Conservation (phyloP, 495 filamentous ascomycete genomes). For the Annulohypoxylon bovei region DNA sequence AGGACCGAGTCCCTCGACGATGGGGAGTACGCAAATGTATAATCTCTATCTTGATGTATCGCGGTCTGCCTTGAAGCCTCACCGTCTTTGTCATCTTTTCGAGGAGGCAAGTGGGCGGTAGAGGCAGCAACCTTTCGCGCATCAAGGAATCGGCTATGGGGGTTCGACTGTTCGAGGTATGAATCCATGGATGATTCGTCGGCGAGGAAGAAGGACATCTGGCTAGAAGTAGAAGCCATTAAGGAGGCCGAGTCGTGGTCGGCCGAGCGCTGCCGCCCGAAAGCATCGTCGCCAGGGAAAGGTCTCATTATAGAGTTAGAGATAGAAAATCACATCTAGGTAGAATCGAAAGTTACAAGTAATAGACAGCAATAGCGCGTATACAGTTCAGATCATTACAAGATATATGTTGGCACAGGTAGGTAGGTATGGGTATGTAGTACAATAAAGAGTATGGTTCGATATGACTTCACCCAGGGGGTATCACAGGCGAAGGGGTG, state of each 20-base stretch:
- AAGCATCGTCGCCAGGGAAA: slow-evolving; percentile 51
- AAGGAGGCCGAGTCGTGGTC: slow-evolving; percentile 44
- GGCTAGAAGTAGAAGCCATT: slow-evolving; percentile 40
- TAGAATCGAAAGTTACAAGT: slow-evolving; percentile 3
- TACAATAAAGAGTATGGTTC: slow-evolving; percentile 8
- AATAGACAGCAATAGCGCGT: neutral
- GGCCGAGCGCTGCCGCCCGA: slow-evolving; percentile 46
- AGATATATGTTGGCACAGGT: neutral
- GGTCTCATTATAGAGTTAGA: slow-evolving; percentile 50
- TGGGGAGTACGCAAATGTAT: slow-evolving; percentile 30
- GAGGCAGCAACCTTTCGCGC: slow-evolving; percentile 42
- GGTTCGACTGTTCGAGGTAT: slow-evolving; percentile 47
- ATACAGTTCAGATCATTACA: slow-evolving; percentile 4
- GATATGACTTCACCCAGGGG: neutral
- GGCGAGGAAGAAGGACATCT: slow-evolving; percentile 67
- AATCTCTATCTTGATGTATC: slow-evolving; percentile 28
- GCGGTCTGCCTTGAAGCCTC: slow-evolving; percentile 14
- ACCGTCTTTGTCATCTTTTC: slow-evolving; percentile 32
- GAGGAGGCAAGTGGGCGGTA: slow-evolving; percentile 19
- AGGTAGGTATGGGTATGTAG: neutral
- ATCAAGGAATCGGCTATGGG: slow-evolving; percentile 49
- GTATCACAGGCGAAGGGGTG: slow-evolving; percentile 15
- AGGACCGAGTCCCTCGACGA: slow-evolving; percentile 35
- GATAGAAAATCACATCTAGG: slow-evolving; percentile 35
- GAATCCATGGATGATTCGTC: slow-evolving; percentile 63